Conservation (phyloP, 495 filamentous ascomycete species). For the Hypoxylon fragiforme region DNA sequence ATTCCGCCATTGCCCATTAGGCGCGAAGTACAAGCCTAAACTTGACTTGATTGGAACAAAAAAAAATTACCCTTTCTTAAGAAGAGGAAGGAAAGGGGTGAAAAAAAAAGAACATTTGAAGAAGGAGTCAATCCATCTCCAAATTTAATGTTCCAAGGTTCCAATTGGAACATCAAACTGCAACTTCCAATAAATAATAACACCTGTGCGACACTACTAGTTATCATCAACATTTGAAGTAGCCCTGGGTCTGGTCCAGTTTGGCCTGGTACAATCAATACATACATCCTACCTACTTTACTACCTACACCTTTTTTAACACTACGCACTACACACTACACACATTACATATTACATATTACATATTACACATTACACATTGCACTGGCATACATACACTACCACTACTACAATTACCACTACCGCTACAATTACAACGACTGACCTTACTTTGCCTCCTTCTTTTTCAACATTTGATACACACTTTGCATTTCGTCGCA, state of each 20-base stretch:
- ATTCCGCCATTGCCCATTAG: slow-evolving; percentile 36
- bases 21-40: slow-evolving; percentile 34
- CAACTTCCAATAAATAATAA: slow-evolving; percentile 18
- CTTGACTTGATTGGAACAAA: slow-evolving; percentile 31
- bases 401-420: too few species aligned
- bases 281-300: background rate
- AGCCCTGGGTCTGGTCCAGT: too few species aligned
- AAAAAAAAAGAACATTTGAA: background rate
- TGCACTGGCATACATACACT: background rate
- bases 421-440: too few species aligned
- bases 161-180: slow-evolving; percentile 25
- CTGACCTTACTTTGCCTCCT: slow-evolving; percentile 10
- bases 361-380: background rate
- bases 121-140: background rate
- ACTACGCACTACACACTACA: background rate
- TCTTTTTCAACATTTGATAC: background rate
- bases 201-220: slow-evolving; percentile 19
- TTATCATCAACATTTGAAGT: too few species aligned
- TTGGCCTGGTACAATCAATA: too few species aligned
- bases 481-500: background rate
- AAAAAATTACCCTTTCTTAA: background rate
- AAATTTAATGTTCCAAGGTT: slow-evolving; percentile 10
- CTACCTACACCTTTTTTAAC: background rate
- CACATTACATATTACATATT: too few species aligned
- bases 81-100: slow-evolving; percentile 1